Evolutionary conservation across 2,329 filamentous ascomycete species (phyloP).

Genomic region (Cytospora leucostoma): DNA sequence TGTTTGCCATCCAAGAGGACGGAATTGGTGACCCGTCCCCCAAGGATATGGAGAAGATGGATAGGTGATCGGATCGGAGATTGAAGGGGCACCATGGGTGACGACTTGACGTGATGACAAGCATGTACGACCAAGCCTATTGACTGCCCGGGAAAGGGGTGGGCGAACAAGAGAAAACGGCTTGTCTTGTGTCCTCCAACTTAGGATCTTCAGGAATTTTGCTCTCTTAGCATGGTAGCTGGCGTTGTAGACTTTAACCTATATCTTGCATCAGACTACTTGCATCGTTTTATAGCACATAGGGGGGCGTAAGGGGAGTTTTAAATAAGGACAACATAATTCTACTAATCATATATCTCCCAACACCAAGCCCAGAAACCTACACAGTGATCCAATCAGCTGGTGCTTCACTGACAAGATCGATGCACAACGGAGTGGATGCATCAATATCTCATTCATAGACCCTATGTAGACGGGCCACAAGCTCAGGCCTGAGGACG

Average conservation of each 20-base stretch:
- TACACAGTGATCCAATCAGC: too few species aligned
- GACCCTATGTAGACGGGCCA: not conserved
- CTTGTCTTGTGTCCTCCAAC: not conserved
- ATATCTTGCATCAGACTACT: constrained; percentile 7
- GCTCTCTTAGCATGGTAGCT: constrained; percentile 20
- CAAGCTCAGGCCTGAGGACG: not conserved
- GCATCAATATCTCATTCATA: too few species aligned
- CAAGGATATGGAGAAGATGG: constrained; percentile 83
- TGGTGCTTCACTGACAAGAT: too few species aligned
- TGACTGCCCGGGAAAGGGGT: not conserved
- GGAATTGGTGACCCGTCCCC: constrained; percentile 94
- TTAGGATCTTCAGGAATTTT: constrained; percentile 12
- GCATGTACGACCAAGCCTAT: not conserved
- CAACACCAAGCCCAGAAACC: not conserved
- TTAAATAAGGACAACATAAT: too few species aligned
- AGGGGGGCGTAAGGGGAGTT: not conserved
- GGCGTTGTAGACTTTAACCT: constrained; percentile 24
- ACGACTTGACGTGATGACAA: not conserved
- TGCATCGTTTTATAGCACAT: constrained; percentile 2
- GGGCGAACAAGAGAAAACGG: not conserved
- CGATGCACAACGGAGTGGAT: too few species aligned
- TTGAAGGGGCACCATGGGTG: constrained; percentile 9
- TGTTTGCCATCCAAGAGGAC: constrained; percentile 97
- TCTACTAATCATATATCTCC: too few species aligned
- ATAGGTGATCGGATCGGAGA: constrained; percentile 38